A percentile compares a stretch with the other conserved stretches of the same genome.
phyloP scores from a whole-genome alignment of 2,329 filamentous ascomycete species.

The Ascocoryne sarcoides region DNA sequence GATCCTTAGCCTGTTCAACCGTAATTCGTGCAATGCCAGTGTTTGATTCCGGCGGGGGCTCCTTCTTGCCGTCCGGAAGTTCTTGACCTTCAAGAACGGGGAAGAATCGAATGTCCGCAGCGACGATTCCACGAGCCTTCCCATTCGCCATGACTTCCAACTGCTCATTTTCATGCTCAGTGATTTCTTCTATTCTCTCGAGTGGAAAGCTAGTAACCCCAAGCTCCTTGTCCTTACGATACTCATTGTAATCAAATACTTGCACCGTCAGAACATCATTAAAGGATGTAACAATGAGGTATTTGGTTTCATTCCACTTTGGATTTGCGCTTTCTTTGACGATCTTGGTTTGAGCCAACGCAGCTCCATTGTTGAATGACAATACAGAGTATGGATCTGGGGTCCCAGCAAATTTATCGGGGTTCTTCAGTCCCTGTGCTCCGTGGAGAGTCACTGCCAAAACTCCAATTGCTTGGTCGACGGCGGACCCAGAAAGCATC shows the following conservation, averaged over 20 bases:
- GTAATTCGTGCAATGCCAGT: conserved; percentile 92
- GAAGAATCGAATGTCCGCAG: conserved; percentile 87
- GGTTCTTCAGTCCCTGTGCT: conserved; percentile 86
- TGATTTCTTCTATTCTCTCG: conserved; percentile 68
- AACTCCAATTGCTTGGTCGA: conserved; percentile 94
- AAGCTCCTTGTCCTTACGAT: conserved; percentile 92
- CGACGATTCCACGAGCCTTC: conserved; percentile 70
- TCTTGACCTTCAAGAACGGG: conserved; percentile 71
- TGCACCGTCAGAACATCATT: conserved; percentile 79
- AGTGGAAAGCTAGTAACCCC: conserved; percentile 78
- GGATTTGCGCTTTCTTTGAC: conserved; percentile 78
- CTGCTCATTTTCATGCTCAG: conserved; percentile 73
- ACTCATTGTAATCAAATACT: conserved; percentile 89
- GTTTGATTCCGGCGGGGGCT: conserved; percentile 79
- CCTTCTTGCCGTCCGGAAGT: conserved; percentile 65
- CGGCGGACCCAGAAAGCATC: conserved; percentile 87
- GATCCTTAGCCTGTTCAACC: conserved; percentile 90
- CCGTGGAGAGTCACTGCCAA: conserved; percentile 85
- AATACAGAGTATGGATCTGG: conserved; percentile 84
- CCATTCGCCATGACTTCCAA: conserved; percentile 80
- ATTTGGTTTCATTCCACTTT: conserved; percentile 93
- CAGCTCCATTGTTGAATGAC: conserved; percentile 72
- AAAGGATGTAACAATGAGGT: conserved; percentile 87
- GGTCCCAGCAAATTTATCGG: conserved; percentile 85
- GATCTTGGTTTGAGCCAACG: conserved; percentile 82